Conservation (phyloP, 2,329 filamentous ascomycete genomes). For the Gaeumannomyces sp. region DNA sequence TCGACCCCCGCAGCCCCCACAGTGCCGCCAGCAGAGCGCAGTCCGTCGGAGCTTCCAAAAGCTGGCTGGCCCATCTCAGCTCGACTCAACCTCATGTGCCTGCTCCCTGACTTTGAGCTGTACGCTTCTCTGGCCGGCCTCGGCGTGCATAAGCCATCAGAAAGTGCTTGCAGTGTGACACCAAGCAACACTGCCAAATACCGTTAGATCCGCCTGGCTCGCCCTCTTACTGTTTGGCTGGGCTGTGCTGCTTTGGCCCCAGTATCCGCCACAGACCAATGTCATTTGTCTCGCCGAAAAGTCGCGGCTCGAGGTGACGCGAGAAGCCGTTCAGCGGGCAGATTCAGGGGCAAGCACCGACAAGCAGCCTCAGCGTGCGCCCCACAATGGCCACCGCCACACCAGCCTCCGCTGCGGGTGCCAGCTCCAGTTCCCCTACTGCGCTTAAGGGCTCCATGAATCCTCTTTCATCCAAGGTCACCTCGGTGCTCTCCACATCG, state of each 20-base stretch:
- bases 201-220: background rate
- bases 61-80: background rate
- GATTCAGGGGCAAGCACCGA: background rate
- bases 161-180: background rate
- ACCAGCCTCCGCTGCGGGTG: background rate
- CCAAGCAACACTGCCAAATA: too few relatives aligned
- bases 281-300: background rate
- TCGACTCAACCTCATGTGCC: too few relatives aligned
- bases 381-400: background rate
- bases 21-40: background rate
- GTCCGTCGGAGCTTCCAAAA: background rate
- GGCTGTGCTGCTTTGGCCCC: background rate
- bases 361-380: background rate
- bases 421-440: conserved; percentile 12
- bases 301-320: background rate
- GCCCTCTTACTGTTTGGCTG: too few relatives aligned
- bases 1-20: background rate
- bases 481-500: conserved; percentile 80
- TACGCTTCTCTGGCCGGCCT: background rate
- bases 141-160: too few relatives aligned
- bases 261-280: background rate
- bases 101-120: too few relatives aligned
- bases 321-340: background rate
- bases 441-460: conserved; percentile 37
- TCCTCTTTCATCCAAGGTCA: conserved; percentile 75